phyloP scores from a whole-genome alignment of 805 yeast species.

The Cephaloascus fragrans region DNA sequence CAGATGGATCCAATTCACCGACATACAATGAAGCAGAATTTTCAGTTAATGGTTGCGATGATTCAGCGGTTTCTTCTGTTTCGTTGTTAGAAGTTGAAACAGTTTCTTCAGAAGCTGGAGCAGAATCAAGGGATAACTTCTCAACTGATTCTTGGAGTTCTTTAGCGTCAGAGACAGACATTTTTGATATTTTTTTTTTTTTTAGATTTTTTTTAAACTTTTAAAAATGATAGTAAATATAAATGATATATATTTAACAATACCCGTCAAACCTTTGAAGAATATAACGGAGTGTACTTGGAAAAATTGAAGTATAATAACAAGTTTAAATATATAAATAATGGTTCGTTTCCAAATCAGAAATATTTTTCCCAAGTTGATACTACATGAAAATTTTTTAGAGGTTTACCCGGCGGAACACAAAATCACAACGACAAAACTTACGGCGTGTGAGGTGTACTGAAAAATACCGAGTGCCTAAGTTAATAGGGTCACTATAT shows the following conservation, averaged over 20 bases:
- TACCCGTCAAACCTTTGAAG: neutral
- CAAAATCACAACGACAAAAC: no score
- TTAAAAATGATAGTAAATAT: neutral
- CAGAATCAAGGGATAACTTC: constrained; percentile 31
- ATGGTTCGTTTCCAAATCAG: no score
- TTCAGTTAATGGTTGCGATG: constrained; percentile 36
- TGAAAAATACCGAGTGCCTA: no score
- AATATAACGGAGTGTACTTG: neutral
- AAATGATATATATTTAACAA: neutral
- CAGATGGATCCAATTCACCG: constrained; percentile 90
- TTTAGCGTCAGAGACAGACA: constrained; percentile 30
- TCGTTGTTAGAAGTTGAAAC: constrained; percentile 18
- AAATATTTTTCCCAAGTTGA: no score
- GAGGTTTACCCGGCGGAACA: neutral
- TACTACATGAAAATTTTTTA: no score
- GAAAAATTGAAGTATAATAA: neutral
- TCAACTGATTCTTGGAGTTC: constrained; percentile 38
- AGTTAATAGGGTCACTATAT: no score
- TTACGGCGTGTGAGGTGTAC: no score
- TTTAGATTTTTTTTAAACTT: constrained; percentile 6
- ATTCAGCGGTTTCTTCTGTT: constrained; percentile 18
- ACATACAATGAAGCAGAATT: constrained; percentile 85
- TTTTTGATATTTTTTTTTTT: constrained; percentile 8
- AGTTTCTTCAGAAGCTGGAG: constrained; percentile 9
- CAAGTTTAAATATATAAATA: no score